Percentiles rank a stretch among this genome's conserved stretches.
Evolutionary conservation across 2,329 filamentous ascomycete genomes (phyloP).

Genomic region (Neophaeococcomyces mojaviensis): DNA sequence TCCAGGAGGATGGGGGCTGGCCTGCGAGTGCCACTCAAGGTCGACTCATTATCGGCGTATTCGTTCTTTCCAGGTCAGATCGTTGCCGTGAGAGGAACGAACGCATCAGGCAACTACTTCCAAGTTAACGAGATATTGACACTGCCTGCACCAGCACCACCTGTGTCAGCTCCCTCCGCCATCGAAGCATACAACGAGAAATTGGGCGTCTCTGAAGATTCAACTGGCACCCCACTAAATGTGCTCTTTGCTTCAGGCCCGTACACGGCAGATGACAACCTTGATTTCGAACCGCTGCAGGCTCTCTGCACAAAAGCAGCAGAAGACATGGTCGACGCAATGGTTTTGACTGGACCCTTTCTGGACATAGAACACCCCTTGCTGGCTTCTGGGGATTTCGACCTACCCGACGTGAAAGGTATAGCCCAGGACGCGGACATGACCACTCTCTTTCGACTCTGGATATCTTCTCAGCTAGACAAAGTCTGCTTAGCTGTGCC

Average conservation of each 20-base stretch:
- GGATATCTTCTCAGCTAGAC: constrained; percentile 67
- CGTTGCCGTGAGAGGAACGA: constrained; percentile 77
- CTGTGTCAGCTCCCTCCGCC: constrained; percentile 60
- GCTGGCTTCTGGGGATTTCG: constrained; percentile 71
- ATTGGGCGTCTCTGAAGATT: constrained; percentile 54
- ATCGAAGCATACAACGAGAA: constrained; percentile 63
- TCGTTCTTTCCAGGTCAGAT: constrained; percentile 94
- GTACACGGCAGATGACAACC: constrained; percentile 85
- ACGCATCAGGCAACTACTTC: constrained; percentile 78
- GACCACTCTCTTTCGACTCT: constrained; percentile 71
- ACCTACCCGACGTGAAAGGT: constrained; percentile 60
- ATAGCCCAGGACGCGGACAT: constrained; percentile 73
- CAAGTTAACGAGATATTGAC: constrained; percentile 68
- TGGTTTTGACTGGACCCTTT: constrained; percentile 81
- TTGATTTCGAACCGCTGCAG: constrained; percentile 81
- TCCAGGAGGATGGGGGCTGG: constrained; percentile 78
- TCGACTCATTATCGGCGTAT: constrained; percentile 61
- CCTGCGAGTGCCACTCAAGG: constrained; percentile 68
- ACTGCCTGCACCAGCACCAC: constrained; percentile 64
- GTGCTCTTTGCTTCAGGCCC: constrained; percentile 76
- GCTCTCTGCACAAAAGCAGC: constrained; percentile 71
- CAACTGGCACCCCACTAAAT: constrained; percentile 59
- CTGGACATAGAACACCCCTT: constrained; percentile 86
- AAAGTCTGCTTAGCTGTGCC: constrained; percentile 65
- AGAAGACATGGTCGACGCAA: constrained; percentile 64